Base-by-base conservation (phyloP, 2,329 filamentous ascomycete genomes). In the Colletotrichum aenigma region DNA sequence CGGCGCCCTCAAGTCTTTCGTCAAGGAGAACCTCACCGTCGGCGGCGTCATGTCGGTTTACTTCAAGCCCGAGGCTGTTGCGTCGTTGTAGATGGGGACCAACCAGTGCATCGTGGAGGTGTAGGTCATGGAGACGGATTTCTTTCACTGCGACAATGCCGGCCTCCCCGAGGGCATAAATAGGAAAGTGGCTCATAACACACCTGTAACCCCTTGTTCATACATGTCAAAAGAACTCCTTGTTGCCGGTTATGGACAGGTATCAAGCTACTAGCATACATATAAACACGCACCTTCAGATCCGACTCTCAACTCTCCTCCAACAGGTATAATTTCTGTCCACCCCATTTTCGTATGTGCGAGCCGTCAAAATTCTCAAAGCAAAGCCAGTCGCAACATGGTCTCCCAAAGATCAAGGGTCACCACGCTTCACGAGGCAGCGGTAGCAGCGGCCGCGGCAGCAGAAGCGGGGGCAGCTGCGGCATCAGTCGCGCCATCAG, bases 31-130 rank as follows among this genome's bases (percentile, higher is more conserved):
- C 21, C 76, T 88, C 30, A 79, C 78, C 8, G 74, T 86, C 10
- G 78, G 83, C 43, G 87, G 84, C 18, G 74, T 86, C 30, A 66
- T 87, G 79, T 87, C 85, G 16, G 83, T 88, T 24, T 87, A 83
- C 77, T 86, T 87, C 69, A 85, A 84, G 79, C 83, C 85, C 2
- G 75, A 81, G 68, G 75, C 82, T 66, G 70, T 81, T 15, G 81
- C 68, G 24, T 43, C 34, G 15, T 24, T 72, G 61, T 71, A 43
- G 24, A 48, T 1, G 34, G 4, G 43, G 2, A 0, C 15, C 36
- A 38, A 18, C 16, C 15, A 18, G 36, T 38, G 36, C 36, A 38
- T 18, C 15, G 36, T 18, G 15, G 16, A 38, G 36, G 36, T 18
- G 15, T 38, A 38, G 36, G 52, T 18, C 15, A 34, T 18, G 56